Base-by-base conservation (phyloP, 2,329 filamentous ascomycete genomes). In the Alternaria arborescens region DNA sequence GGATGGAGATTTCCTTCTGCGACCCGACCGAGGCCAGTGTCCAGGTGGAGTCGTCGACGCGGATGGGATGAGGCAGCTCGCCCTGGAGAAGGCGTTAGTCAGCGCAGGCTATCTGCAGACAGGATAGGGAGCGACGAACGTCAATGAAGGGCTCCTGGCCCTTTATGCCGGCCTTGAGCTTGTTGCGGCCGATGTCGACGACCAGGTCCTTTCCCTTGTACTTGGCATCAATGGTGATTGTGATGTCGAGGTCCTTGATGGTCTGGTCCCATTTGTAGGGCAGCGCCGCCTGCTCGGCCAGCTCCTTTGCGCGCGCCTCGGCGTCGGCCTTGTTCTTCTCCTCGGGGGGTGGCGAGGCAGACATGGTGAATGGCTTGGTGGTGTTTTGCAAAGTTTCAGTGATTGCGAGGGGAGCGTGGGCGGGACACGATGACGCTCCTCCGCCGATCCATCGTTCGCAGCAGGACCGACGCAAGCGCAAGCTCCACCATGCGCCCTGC, bases 181-280 rank as follows among this genome's bases (percentile, higher is more conserved):
- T 89, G 60, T 85, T 88, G 82, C 92, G 94, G 79, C 91, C 91
- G 77, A 99, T 86, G 58, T 91, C 89, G 58, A 99, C 88, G 59
- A 91, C 88, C 36, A 99, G 82, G 77, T 99, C 95, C 70, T 86
- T 87, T 40, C 89, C 92, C 81, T 96, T 96, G 70, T 94, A 83
- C 79, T 94, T 97, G 24, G 86, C 90, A 0, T 94, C 91, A 1
- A 99, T 88, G 28, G 86, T 83, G 60, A 96, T 86, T 52, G 86
- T 90, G 72, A 98, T 82, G 76, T 97, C 92, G 62, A 97, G 82
- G 76, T 98, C 95, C 70, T 85, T 86, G 77, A 99, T 97, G 24
- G 91, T 94, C 82, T 99, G 95, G 11, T 87, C 91, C 95, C 95
- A 99, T 82, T 96, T 95, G 88, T 99, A 99, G 1, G 95, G 95